These are phyloP conservation scores for Phanerochaete carnosa DNA, from an alignment of 768 basidiomycete species.

Conservation along the genomic window DNA sequence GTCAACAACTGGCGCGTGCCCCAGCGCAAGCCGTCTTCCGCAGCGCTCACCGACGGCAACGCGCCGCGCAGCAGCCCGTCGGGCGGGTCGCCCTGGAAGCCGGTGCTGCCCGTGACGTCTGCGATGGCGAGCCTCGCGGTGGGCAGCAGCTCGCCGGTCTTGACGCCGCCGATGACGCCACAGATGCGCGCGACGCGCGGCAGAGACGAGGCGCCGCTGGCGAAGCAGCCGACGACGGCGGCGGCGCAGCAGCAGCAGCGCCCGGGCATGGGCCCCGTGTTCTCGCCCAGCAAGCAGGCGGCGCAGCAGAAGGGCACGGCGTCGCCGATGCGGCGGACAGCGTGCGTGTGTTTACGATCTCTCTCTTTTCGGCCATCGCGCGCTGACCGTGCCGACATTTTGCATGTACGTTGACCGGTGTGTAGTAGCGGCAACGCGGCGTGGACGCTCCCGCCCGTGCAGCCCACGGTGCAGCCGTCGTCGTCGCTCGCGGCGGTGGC, in stretches of 20 bases:
- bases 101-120: neutral
- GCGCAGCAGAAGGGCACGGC: slow-evolving; percentile 23
- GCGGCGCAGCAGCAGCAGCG: too few species aligned
- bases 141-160: neutral
- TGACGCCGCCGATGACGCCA: slow-evolving; percentile 19
- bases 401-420: neutral
- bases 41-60: neutral
- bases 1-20: slow-evolving; percentile 6
- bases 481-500: slow-evolving; percentile 6
- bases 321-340: slow-evolving; percentile 38
- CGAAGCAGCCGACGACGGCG: slow-evolving; percentile 18
- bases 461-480: slow-evolving; percentile 37
- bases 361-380: neutral
- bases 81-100: slow-evolving; percentile 7
- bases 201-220: slow-evolving; percentile 3
- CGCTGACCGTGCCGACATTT: neutral
- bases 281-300: slow-evolving; percentile 54
- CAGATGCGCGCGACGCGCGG: slow-evolving; percentile 19
- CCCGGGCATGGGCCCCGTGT: slow-evolving; percentile 59
- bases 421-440: slow-evolving; percentile 37
- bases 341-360: slow-evolving; percentile 37
- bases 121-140: neutral
- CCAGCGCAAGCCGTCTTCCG: slow-evolving; percentile 6
- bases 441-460: slow-evolving; percentile 59
- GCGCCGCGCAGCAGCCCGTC: neutral